Base-by-base conservation (phyloP, 345 rosid genomes). In the Dipteronia dyeriana region DNA sequence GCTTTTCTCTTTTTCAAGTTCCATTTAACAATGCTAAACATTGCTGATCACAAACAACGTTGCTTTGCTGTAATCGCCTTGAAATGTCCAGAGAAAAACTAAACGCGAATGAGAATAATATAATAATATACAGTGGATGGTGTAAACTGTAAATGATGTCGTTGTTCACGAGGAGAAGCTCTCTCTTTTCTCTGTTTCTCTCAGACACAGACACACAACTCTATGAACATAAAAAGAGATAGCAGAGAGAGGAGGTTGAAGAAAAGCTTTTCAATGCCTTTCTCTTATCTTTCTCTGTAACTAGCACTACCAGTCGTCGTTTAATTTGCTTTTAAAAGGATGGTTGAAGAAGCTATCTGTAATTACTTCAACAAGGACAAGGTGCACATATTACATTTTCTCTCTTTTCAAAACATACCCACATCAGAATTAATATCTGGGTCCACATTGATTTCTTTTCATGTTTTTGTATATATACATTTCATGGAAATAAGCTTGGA, bases 101-200 rank as follows among this genome's bases (percentile, higher is more conserved):
- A 61, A 73, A 43, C 9, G 2, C 5, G n/a, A 26, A 19, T 19
- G 34, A 23, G 41, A 56, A 71, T 57, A 12, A 1, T 41, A 41
- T 6, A 41, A 9, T 41, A 41, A 16, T n/a, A 31, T 25, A 25
- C 47, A 59, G 8, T 12, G 1, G 53, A 60, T 63, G 70, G 70
- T 63, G 49, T 7, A 34, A 34, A 34, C 45, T 39, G 9, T 66
- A 60, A 75, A 31, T 66, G 70, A 66, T 38, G 61, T 75, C 39
- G 23, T 65, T 75, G 34, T 66, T 66, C 71, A 53, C 72, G 41
- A 75, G 71, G 64, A 75, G 51, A 34, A 54, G 70, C 78, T 17
- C 59, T 45, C 17, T 25, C 68, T 73, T 73, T 73, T 73, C 20
- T 43, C 67, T 54, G 13, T 54, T 4, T 51, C 16, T 23, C 51